These are phyloP conservation scores for Salix udensis DNA, from an alignment of 345 rosid genomes.

Conservation along the genomic window DNA sequence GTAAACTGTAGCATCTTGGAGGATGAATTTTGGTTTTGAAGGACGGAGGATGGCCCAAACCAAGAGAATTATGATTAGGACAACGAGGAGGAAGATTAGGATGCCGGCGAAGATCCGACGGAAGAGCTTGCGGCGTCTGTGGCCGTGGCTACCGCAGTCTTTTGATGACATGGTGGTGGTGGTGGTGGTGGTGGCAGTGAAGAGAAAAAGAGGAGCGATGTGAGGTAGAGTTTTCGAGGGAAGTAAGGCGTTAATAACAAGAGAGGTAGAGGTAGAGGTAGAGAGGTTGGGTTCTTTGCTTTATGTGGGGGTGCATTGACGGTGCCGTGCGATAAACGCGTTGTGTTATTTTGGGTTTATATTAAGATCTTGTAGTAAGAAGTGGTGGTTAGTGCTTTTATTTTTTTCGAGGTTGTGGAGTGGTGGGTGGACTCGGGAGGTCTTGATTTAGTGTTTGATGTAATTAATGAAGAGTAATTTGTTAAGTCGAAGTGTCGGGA, in stretches of 20 bases:
- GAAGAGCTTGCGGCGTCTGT: conserved; percentile 16
- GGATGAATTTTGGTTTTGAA: conserved; percentile 65
- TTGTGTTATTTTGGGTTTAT: not conserved
- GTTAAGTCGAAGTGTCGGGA: not conserved
- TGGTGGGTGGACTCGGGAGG: not conserved
- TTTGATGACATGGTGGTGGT: conserved; percentile 20
- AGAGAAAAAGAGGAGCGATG: not conserved
- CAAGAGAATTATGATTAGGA: conserved; percentile 54
- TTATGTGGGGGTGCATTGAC: not conserved
- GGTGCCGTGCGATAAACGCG: not conserved
- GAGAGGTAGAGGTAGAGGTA: not conserved
- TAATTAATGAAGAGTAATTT: not conserved
- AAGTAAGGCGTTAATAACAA: not conserved
- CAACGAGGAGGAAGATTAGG: conserved; percentile 48
- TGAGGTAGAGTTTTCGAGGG: not conserved
- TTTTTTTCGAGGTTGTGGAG: not conserved
- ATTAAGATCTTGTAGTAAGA: not conserved
- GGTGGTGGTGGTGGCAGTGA: not conserved
- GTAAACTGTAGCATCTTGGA: conserved; percentile 89
- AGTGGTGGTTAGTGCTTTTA: not conserved
- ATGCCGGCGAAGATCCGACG: conserved; percentile 33
- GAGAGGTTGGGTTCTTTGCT: not conserved
- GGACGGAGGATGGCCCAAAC: conserved; percentile 90
- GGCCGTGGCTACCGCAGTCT: conserved; percentile 27
- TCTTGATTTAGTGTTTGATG: not conserved